phyloP scores from a whole-genome alignment of 176 grass and related monocot species.

The Thalia dealbata region DNA sequence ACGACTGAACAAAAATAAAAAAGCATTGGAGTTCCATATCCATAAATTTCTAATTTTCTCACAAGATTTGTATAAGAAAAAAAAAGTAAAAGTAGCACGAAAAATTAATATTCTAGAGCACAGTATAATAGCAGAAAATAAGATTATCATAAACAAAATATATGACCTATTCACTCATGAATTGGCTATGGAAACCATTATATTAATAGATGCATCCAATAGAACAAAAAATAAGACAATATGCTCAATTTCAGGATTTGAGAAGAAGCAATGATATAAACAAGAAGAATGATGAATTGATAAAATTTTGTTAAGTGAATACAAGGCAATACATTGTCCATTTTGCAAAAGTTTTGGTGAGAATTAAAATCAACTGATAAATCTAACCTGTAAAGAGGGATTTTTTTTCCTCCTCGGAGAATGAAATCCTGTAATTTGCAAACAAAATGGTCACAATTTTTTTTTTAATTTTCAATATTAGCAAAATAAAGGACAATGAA shows the following conservation, averaged over 20 bases:
- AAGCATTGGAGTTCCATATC: background rate
- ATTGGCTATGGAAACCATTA: too few species aligned
- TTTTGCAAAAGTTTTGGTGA: background rate
- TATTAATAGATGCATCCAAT: background rate
- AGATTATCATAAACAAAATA: too few species aligned
- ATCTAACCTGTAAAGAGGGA: conserved; percentile 82
- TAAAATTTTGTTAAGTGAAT: background rate
- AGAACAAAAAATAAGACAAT: background rate
- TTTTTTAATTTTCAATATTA: too few species aligned
- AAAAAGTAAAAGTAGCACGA: background rate
- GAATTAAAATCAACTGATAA: background rate
- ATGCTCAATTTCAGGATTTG: background rate
- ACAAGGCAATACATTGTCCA: background rate
- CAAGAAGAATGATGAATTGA: background rate
- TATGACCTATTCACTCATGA: too few species aligned
- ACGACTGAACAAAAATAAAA: conserved; percentile 38
- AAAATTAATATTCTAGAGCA: too few species aligned
- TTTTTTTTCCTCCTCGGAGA: conserved; percentile 69
- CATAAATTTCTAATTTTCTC: background rate
- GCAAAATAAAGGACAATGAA: background rate
- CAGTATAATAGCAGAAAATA: too few species aligned
- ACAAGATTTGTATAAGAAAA: background rate
- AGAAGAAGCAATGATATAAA: background rate
- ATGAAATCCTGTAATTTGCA: conserved; percentile 72
- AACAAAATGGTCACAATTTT: background rate